Base-by-base conservation (phyloP, 768 basidiomycete species). In the Macrolepiota dolichaula region DNA sequence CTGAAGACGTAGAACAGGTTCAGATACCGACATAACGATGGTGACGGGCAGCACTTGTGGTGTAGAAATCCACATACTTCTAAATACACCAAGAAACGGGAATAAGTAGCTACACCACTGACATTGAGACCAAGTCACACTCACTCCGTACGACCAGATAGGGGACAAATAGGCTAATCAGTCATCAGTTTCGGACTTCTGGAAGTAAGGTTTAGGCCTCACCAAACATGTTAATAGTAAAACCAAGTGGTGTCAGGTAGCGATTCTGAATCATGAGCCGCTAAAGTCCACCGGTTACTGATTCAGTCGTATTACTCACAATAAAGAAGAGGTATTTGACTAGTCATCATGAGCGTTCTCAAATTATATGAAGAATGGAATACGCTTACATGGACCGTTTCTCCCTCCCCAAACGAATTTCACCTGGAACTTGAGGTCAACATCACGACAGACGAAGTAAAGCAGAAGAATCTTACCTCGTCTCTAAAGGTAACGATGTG, bases 221-320 rank as follows among this genome's bases (percentile, higher is more conserved):
- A 77, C 79, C 83, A 57, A 72, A 79, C 13, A 86, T 66, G 59
- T 87, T 86, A 44, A 87, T 68, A 11, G 85, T 77, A 66, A 88
- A 88, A 1, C 83, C 85, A 3, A 87, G 71, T 0, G 86, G 86
- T 0, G 82, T 86, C 19, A 87, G 69, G 65, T 88, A 88, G n/a
- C 86, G 81, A 66, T 87, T 88, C 85, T 88, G 32, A 59, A 19
- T 32, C 10, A 9, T 29, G 17, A 42, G 15, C 15, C 37, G 22
- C 36, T 37, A 25, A 25, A 22, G 22, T 29, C 32, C 36, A 25
- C n/a, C 29, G 15, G 7, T 22, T 12, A 15, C 32, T 38, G 22
- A 17, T 35, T 24, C 17, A 0, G 6, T 32, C 3, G 29, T 7
- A 36, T 17, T 19, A 67, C 76, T 24, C 47, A 80, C 79, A 51